Base-by-base conservation (phyloP, 495 filamentous ascomycete genomes). In the Penicillium alfredii region DNA sequence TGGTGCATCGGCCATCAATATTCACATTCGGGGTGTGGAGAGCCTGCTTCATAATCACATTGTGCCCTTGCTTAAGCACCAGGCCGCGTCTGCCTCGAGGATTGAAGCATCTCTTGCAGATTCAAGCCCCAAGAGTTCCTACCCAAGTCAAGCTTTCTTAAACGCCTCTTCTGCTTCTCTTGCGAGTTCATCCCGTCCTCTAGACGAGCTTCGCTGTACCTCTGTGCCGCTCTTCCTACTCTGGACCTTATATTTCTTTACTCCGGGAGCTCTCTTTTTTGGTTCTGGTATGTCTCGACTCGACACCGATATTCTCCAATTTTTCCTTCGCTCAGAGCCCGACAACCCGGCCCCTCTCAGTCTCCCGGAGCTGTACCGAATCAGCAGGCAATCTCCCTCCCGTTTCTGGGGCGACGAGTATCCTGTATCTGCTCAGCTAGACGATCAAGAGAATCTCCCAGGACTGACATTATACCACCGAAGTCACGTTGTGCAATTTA, bases 181-280 rank as follows among this genome's bases (percentile, higher is more conserved):
- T 14, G 8, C 15, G 9, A 21, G 21, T 4, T 24, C 13, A 2
- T n/a, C 15, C 12, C 18, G 19, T 13, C 14, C 35, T 6, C 14
- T 25, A 16, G 35, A 42, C 8, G 38, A 37, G 15, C 44, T 58
- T 7, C 47, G 40, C 3, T 33, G 28, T 18, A 63, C 56, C 13
- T 52, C 51, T 7, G 56, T 58, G 0, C 59, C 59, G 16, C 45
- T 63, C 0, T 60, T 60, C 32, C 51, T 63, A 4, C 49, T 63
- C 10, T 59, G 53, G 58, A 62, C 58, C 0, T 24, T 62, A 7
- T 62, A 62, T 21, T 56, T 60, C 23, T 63, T 51, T 17, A 60
- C 59, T 0, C 59, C 56, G 1, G 51, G 47, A 5, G 46, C 54
- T 1, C 35, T 58, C 4, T 53, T 57, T 34, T 51, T 44, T 18